Conservation (phyloP, 2,329 filamentous ascomycete species). For the Cytospora piceicola region DNA sequence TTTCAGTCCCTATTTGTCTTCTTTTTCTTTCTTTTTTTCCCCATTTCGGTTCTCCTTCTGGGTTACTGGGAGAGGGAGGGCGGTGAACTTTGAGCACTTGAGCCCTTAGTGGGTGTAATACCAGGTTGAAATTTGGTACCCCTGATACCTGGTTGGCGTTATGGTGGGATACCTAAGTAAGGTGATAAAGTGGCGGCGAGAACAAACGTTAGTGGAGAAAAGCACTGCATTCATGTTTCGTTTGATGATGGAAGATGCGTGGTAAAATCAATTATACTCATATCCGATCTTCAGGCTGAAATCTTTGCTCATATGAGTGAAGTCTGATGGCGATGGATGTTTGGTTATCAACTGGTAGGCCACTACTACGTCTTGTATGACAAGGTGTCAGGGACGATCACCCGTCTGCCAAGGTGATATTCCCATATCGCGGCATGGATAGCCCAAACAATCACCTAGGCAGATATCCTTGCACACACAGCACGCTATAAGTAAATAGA, state of each 20-base stretch:
- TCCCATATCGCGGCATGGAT: background rate
- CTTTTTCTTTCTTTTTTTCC: background rate
- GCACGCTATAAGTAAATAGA: background rate
- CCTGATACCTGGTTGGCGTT: background rate
- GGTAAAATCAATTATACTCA: no score
- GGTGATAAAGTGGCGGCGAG: background rate
- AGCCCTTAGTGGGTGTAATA: background rate
- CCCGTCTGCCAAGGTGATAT: background rate
- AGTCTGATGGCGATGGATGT: no score
- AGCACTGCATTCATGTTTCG: background rate
- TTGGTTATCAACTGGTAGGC: no score
- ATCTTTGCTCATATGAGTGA: no score
- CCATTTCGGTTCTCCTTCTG: no score
- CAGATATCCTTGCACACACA: no score
- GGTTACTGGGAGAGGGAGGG: no score
- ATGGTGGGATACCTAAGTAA: no score
- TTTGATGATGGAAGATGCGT: background rate
- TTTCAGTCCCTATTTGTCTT: background rate
- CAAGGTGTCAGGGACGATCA: background rate
- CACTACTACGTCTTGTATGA: no score
- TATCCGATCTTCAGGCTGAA: no score
- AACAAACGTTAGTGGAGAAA: background rate
- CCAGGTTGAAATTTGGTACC: background rate
- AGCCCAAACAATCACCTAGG: no score
- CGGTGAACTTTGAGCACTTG: no score